Conservation (phyloP, 177 flowering plant species). For the Tripterygium wilfordii region DNA sequence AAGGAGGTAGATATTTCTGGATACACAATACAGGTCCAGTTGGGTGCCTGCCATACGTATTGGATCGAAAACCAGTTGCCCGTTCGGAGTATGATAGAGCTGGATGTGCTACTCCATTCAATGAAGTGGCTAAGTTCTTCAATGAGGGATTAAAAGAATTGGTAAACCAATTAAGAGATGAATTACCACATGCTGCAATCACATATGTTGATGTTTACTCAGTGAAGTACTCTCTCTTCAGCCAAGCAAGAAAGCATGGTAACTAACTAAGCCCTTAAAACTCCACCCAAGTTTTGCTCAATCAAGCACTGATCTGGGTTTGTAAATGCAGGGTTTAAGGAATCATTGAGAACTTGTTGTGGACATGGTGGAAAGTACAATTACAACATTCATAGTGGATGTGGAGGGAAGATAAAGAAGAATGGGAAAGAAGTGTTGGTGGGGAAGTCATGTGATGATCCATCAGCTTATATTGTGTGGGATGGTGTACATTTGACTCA, state of each 20-base stretch:
- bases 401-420: conserved; percentile 41
- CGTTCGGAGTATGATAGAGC: conserved; percentile 30
- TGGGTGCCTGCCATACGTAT: conserved; percentile 59
- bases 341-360: conserved; percentile 55
- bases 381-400: conserved; percentile 40
- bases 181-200: conserved; percentile 48
- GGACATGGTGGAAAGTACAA: conserved; percentile 89
- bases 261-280: not conserved
- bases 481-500: conserved; percentile 80
- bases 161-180: conserved; percentile 42
- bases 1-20: conserved; percentile 68
- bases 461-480: conserved; percentile 50
- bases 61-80: conserved; percentile 28
- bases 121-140: conserved; percentile 53
- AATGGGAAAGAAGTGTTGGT: conserved; percentile 49
- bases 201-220: conserved; percentile 71
- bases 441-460: conserved; percentile 55
- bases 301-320: not conserved
- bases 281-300: not conserved
- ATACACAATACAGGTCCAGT: conserved; percentile 78
- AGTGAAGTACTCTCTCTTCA: conserved; percentile 43
- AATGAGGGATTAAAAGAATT: conserved; percentile 42
- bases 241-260: conserved; percentile 48
- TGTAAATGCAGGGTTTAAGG: conserved; percentile 38
- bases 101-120: conserved; percentile 56